Evolutionary conservation across 257 asterid genomes (phyloP), one percentile per base, ranked within the genome.

Genomic region (Solanum corneliomulleri): DNA sequence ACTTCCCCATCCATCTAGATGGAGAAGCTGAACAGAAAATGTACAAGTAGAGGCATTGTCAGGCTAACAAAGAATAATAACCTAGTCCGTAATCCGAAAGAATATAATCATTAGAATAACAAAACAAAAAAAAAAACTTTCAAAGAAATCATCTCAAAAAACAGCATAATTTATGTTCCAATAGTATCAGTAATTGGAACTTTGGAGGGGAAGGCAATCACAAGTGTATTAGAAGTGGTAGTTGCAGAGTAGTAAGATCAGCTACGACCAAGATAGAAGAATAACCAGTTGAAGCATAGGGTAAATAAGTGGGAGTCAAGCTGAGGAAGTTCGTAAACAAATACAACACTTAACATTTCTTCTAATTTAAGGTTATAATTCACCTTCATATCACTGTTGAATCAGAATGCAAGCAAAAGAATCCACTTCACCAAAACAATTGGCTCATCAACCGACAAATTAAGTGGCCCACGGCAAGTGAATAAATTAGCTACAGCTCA

Each of bases 401-500:
- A 29, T 49, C 45, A 49, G 69, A 81, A 81, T 3, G 20, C 69
- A 78, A 78, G 66, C 44, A 81, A 29, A 16, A 81, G 27, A 29
- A 80, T 81, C 29, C 69, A 47, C 68, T 29, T 29, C 29, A 69
- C 85, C 27, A 49, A 81, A 81, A 49, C 42, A 27, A 29, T 18
- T 81, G 75, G 75, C 52, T 77, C 62, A 66, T 37, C 49, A 52
- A 56, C 42, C 60, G 29, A 82, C 84, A 27, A 85, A 58, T 7
- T 6, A 49, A 4, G 83, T 35, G 75, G 37, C 75, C 39, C 9
- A 45, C 14, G 64, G 60, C 87, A 58, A 45, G 72, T 21, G 62
- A 68, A 41, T 27, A 52, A 16, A 52, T 29, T 82, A n/a, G 6
- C 76, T 60, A 85, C 29, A 86, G 74, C 90, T 92, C 89, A 96